These are phyloP conservation scores for Suillus ampliporus DNA, from an alignment of 768 basidiomycete genomes.

Conservation along the genomic window DNA sequence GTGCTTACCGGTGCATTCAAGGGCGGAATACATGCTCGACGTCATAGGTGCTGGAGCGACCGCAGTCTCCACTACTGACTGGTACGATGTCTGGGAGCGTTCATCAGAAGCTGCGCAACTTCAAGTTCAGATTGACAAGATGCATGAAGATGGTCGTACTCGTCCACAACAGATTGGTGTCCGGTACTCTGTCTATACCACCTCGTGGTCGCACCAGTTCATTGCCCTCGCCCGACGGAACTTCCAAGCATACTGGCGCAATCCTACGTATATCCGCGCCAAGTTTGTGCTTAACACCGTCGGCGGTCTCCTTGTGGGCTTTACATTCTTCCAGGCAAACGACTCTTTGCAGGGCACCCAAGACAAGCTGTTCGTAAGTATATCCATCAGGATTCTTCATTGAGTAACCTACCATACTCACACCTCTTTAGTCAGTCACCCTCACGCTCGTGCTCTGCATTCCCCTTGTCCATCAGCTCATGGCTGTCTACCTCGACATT, in stretches of 20 bases:
- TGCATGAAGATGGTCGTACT: slow-evolving; percentile 54
- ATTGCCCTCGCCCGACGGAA: slow-evolving; percentile 51
- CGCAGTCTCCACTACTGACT: slow-evolving; percentile 58
- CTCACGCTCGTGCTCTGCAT: slow-evolving; percentile 57
- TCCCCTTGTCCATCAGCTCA: slow-evolving; percentile 66
- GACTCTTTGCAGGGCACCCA: slow-evolving; percentile 62
- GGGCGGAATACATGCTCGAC: slow-evolving; percentile 70
- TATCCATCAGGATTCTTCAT: slow-evolving; percentile 16
- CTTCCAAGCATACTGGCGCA: slow-evolving; percentile 53
- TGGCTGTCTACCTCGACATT: slow-evolving; percentile 61
- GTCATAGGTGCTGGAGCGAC: slow-evolving; percentile 80
- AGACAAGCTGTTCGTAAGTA: slow-evolving; percentile 65
- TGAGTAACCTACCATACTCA: slow-evolving; percentile 3
- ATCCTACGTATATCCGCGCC: slow-evolving; percentile 63
- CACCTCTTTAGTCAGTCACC: slow-evolving; percentile 51
- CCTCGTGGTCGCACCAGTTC: slow-evolving; percentile 57
- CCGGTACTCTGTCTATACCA: slow-evolving; percentile 53
- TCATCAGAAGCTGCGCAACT: slow-evolving; percentile 49
- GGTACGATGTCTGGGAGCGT: slow-evolving; percentile 65
- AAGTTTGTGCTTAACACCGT: slow-evolving; percentile 60
- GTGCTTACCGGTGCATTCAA: slow-evolving; percentile 41
- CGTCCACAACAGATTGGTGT: slow-evolving; percentile 42
- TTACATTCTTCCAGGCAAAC: slow-evolving; percentile 65
- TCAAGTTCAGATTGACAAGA: slow-evolving; percentile 47
- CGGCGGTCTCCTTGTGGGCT: slow-evolving; percentile 60